A percentile compares a stretch with the other conserved stretches of the same genome.
phyloP scores from a whole-genome alignment of 805 yeast genomes.

The Monosporozyma solicola region DNA sequence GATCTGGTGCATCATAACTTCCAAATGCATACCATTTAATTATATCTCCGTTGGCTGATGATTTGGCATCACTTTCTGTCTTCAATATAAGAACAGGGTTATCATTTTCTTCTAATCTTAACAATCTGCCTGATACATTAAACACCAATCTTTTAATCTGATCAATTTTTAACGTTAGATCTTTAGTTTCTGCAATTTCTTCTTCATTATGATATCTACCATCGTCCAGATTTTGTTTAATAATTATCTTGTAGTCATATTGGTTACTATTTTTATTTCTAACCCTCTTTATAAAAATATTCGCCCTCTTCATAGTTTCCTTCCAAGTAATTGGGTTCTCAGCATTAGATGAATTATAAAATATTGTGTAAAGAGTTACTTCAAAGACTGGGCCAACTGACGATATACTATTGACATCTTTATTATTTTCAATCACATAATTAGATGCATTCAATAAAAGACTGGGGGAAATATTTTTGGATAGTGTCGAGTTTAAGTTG shows the following conservation, averaged over 20 bases:
- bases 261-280: not conserved
- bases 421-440: slow-evolving; percentile 27
- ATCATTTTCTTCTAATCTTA: slow-evolving; percentile 51
- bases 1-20: slow-evolving; percentile 24
- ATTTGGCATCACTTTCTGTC: slow-evolving; percentile 18
- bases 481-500: slow-evolving; percentile 41
- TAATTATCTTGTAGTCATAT: slow-evolving; percentile 34
- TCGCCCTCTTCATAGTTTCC: slow-evolving; percentile 55
- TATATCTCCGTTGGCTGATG: slow-evolving; percentile 9
- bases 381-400: slow-evolving; percentile 55
- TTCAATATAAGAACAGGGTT: slow-evolving; percentile 64
- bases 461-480: slow-evolving; percentile 53
- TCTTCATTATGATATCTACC: slow-evolving; percentile 61
- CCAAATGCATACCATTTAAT: slow-evolving; percentile 45
- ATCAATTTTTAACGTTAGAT: slow-evolving; percentile 31
- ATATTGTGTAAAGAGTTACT: slow-evolving; percentile 51
- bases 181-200: slow-evolving; percentile 33
- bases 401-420: slow-evolving; percentile 3
- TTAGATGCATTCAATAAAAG: slow-evolving; percentile 55
- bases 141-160: slow-evolving; percentile 48
- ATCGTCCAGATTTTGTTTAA: slow-evolving; percentile 57
- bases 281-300: slow-evolving; percentile 34
- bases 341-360: slow-evolving; percentile 41
- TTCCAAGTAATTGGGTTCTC: slow-evolving; percentile 53
- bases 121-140: slow-evolving; percentile 58